Base-by-base conservation (phyloP, 2,329 filamentous ascomycete genomes). In the Drechslerella dactyloides region DNA sequence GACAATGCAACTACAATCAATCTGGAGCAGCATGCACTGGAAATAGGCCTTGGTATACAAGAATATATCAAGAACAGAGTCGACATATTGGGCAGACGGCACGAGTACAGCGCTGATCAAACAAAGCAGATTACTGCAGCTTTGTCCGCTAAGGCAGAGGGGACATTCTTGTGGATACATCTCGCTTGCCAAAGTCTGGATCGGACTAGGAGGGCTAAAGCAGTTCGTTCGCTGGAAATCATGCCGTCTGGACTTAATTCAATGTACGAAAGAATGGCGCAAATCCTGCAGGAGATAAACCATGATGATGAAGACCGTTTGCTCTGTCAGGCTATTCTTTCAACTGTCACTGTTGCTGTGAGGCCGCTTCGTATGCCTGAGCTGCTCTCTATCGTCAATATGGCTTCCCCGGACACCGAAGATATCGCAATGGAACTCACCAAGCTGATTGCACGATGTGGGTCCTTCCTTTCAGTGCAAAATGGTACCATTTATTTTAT, bases 91-190 rank as follows among this genome's bases (percentile, higher is more conserved):
- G 3, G 46, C 27, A 15, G 21, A 1, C 46, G 46, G 19, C 21
- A 51, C 21, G 13, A 24, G 7, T 51, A 51, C 6, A 51, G 11
- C 2, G 11, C 11, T 5, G n/a, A 24, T 51, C 46, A 51, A 13
- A 51, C 15, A 2, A 2, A 51, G 19, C 21, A 51, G 23, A 5
- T 51, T 6, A 23, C 46, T 13, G 13, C 21, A 6, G 2, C 19
- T 15, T 13, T 51, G 11, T 23, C 21, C 11, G 27, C 21, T 15
- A 51, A 51, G 27, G 46, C 46, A 2, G 46, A 51, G 15, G 46
- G 46, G 2, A 51, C 46, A 51, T 51, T 23, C 27, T 10, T 51
- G 6, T 51, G 46, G 46, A 19, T 51, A 21, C 46, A 51, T 21
- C n/a, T 51, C 5, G 46, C 46, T 51, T 51, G 46, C 11, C 21